These are phyloP conservation scores for Arachnomyces sp. DNA, from an alignment of 2,329 filamentous ascomycete species.

Conservation along the genomic window DNA sequence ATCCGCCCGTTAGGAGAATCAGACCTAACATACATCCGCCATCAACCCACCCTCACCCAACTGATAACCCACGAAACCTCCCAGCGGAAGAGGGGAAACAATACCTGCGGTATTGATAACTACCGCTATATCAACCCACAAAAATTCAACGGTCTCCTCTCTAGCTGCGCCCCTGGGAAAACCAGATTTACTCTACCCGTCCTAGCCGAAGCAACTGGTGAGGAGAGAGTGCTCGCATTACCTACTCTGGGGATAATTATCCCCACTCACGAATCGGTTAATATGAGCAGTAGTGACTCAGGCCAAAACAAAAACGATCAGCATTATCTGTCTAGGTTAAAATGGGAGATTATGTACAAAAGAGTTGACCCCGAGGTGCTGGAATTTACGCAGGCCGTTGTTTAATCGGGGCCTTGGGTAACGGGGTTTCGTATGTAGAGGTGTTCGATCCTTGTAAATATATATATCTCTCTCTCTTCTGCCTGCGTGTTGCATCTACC, in stretches of 20 bases:
- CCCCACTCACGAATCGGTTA: not conserved
- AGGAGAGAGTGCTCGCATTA: slow-evolving; percentile 9
- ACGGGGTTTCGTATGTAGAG: too few species aligned
- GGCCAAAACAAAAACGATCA: slow-evolving; percentile 9
- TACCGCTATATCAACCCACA: slow-evolving; percentile 2
- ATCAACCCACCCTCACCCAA: slow-evolving; percentile 5
- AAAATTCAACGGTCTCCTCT: slow-evolving; percentile 17
- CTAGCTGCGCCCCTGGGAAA: slow-evolving; percentile 25
- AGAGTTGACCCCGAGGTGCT: slow-evolving; percentile 27
- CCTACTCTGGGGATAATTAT: slow-evolving; percentile 8
- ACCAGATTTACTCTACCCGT: slow-evolving; percentile 38
- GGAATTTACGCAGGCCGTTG: slow-evolving; percentile 13
- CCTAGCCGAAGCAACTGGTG: slow-evolving; percentile 11
- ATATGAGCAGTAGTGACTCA: too few species aligned
- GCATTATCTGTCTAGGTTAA: slow-evolving; percentile 19
- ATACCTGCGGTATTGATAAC: slow-evolving; percentile 1
- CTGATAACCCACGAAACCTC: not conserved
- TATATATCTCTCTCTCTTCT: too few species aligned
- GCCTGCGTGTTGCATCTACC: too few species aligned
- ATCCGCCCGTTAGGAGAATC: slow-evolving; percentile 33
- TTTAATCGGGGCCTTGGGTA: too few species aligned
- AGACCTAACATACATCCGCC: slow-evolving; percentile 22
- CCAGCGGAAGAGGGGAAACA: slow-evolving; percentile 3
- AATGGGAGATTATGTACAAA: slow-evolving; percentile 36
- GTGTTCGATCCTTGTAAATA: too few species aligned